Evolutionary conservation across 2,329 filamentous ascomycete species (phyloP), one percentile per base, ranked within the genome.

Genomic region (Hawksworthiomyces lignivorus): DNA sequence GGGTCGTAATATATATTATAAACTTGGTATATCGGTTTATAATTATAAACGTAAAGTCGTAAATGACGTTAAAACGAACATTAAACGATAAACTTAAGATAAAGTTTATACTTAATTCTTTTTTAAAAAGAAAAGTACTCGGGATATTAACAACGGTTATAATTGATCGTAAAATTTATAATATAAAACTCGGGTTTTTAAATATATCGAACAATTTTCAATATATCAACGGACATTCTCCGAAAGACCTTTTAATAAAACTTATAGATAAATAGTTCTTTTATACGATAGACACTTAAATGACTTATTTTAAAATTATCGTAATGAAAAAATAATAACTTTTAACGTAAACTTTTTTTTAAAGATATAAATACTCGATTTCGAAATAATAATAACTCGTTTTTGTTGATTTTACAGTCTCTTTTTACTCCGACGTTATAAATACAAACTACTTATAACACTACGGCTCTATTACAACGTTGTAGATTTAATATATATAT

Each of bases 1-100:
- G n/a, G n/a, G n/a, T n/a, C n/a, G n/a, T n/a, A n/a, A n/a, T n/a
- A n/a, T n/a, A n/a, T n/a, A n/a, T n/a, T n/a, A n/a, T n/a, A n/a
- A n/a, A n/a, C n/a, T n/a, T n/a, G n/a, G n/a, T n/a, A n/a, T n/a
- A n/a, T n/a, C n/a, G n/a, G n/a, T n/a, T n/a, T n/a, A n/a, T n/a
- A n/a, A n/a, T n/a, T n/a, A n/a, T n/a, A n/a, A n/a, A n/a, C n/a
- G n/a, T n/a, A n/a, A n/a, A n/a, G n/a, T n/a, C n/a, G n/a, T n/a
- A n/a, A n/a, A n/a, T n/a, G n/a, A 54, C 54, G 43, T 52, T 54
- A 49, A 50, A 59, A 42, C 55, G 58, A 54, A 44, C 57, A 33
- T 59, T 57, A 46, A 58, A 60, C 52, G 58, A 58, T 49, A 58
- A 55, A 50, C 58, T 56, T 56, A 53, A 59, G 48, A 57, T 52